Conservation (phyloP, 345 rosid species). For the Atalantia buxifolia region DNA sequence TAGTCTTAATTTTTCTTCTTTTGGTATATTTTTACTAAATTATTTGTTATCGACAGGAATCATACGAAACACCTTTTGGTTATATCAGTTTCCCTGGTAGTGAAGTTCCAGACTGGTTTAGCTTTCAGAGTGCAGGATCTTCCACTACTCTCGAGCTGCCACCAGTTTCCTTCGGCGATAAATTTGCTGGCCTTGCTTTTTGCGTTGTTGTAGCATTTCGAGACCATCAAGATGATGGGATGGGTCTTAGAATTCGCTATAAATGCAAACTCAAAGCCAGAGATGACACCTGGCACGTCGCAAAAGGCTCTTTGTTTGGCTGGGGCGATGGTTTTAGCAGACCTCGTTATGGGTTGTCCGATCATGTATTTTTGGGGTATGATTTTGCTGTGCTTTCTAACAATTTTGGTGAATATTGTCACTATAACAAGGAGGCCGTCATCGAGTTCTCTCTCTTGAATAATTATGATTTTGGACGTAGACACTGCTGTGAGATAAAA, state of each 20-base stretch:
- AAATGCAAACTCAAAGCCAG: not conserved
- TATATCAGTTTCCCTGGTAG: not conserved
- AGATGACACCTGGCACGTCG: too few relatives aligned
- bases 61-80: not conserved
- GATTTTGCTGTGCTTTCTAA: not conserved
- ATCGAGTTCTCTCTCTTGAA: not conserved
- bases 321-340: not conserved
- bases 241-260: not conserved
- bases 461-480: too few relatives aligned
- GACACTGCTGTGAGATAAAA: not conserved
- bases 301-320: not conserved
- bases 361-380: not conserved
- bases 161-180: not conserved
- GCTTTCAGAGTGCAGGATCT: not conserved
- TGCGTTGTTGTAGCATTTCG: not conserved
- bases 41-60: not conserved
- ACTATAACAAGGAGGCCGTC: not conserved
- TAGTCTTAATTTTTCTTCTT: too few relatives aligned
- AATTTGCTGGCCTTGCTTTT: not conserved
- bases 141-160: not conserved
- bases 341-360: not conserved
- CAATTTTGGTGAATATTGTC: not conserved
- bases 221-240: not conserved
- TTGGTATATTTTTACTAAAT: too few relatives aligned
- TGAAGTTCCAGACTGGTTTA: not conserved